Conservation (phyloP, 2,329 filamentous ascomycete genomes). For the Graphiopsis chlorocephala region DNA sequence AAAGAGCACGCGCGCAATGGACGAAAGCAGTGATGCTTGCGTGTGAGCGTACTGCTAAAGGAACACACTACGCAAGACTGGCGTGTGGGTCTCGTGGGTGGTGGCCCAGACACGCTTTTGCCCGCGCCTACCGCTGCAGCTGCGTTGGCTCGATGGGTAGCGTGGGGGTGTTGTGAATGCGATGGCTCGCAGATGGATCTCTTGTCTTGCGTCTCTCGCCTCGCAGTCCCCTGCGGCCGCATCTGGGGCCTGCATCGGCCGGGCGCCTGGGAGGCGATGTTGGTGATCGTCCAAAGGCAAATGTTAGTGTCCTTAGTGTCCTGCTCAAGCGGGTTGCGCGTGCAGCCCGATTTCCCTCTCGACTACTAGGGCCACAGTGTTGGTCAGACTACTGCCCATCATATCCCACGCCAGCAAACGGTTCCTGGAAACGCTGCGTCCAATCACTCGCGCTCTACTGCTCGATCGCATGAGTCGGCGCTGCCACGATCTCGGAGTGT, state of each 20-base stretch:
- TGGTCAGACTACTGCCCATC: background rate
- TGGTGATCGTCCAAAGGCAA: background rate
- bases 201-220: background rate
- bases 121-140: slow-evolving; percentile 14
- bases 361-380: background rate
- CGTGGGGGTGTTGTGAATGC: slow-evolving; percentile 5
- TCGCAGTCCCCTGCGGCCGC: background rate
- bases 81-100: background rate
- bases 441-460: background rate
- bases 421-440: background rate
- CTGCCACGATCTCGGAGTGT: background rate
- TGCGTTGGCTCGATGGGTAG: slow-evolving; percentile 1
- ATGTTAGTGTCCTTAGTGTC: background rate
- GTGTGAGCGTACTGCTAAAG: too few species aligned
- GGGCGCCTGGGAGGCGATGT: slow-evolving; percentile 3
- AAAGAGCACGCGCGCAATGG: slow-evolving; percentile 7
- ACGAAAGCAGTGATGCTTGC: background rate
- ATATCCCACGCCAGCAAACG: background rate
- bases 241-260: background rate
- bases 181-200: slow-evolving; percentile 2
- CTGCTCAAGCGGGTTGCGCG: background rate
- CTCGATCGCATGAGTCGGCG: background rate
- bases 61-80: background rate
- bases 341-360: background rate
- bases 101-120: background rate